A percentile compares a stretch with the other conserved stretches of the same genome.
These are phyloP conservation scores for Mycena crocata DNA, from an alignment of 768 basidiomycete species.

Conservation along the genomic window DNA sequence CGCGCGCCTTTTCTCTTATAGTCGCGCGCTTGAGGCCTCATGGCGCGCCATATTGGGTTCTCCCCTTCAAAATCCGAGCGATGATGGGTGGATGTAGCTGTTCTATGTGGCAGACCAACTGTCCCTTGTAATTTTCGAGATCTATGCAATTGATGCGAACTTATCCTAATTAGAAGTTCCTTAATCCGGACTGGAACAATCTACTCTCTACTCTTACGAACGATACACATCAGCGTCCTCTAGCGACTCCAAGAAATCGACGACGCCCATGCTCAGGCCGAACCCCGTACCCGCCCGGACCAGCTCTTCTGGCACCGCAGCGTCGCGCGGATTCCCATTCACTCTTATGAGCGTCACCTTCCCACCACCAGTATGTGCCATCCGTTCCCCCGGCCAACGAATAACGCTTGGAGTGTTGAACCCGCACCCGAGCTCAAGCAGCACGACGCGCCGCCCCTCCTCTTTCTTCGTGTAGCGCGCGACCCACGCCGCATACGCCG, in stretches of 20 bases:
- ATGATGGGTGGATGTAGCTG: no score
- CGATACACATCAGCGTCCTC: neutral
- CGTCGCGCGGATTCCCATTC: slow-evolving; percentile 11
- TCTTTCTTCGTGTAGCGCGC: no score
- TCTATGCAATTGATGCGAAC: no score
- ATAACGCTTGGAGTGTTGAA: slow-evolving; percentile 18
- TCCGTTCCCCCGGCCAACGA: slow-evolving; percentile 17
- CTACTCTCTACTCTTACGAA: no score
- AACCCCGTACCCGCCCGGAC: neutral
- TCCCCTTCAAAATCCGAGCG: no score
- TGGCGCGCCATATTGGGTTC: no score
- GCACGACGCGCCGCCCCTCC: neutral
- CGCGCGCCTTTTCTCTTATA: no score
- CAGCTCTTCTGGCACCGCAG: slow-evolving; percentile 5
- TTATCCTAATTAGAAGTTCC: no score
- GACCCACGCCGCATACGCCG: slow-evolving; percentile 1
- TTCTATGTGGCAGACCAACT: no score
- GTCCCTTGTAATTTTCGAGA: no score
- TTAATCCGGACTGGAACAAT: no score
- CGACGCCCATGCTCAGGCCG: neutral
- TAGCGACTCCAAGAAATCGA: neutral
- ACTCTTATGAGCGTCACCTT: slow-evolving; percentile 8
- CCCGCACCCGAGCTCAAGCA: slow-evolving; percentile 15
- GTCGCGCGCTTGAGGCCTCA: no score
- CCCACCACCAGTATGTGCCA: neutral